Evolutionary conservation across 495 filamentous ascomycete genomes (phyloP).

Genomic region (Terfezia claveryi): DNA sequence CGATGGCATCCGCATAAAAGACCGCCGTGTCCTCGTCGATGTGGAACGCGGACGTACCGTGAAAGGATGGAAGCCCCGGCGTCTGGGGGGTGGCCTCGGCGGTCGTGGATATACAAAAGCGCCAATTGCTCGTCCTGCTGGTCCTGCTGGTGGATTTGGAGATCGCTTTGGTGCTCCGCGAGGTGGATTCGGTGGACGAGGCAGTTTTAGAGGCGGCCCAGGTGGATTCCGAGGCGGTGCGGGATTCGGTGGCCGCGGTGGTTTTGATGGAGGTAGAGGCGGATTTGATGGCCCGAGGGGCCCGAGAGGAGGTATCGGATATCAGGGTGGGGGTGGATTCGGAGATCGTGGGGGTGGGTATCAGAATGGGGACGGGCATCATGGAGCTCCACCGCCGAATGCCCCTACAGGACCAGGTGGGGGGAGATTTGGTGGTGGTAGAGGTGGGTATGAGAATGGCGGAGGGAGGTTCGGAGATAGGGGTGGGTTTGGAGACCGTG

Average conservation of each 20-base stretch:
- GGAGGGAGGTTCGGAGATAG: constrained; percentile 32
- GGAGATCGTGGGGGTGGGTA: constrained; percentile 19
- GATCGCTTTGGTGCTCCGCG: constrained; percentile 27
- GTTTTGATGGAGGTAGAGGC: constrained; percentile 27
- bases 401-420: constrained; percentile 21
- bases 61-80: constrained; percentile 79
- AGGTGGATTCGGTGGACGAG: constrained; percentile 31
- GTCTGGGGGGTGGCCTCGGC: constrained; percentile 79
- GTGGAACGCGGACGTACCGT: constrained; percentile 92
- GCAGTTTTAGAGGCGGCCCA: constrained; percentile 29
- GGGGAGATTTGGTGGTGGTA: constrained; percentile 18
- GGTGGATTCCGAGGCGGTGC: constrained; percentile 36
- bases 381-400: constrained; percentile 16
- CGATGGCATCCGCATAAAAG: constrained; percentile 83
- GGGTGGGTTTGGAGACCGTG: constrained; percentile 28
- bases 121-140: constrained; percentile 34
- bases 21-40: constrained; percentile 77
- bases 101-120: constrained; percentile 78
- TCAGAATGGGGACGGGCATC: constrained; percentile 22
- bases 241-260: constrained; percentile 25
- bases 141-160: constrained; percentile 35
- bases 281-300: constrained; percentile 24
- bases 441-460: constrained; percentile 38
- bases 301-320: constrained; percentile 17
- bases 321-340: constrained; percentile 17